phyloP scores from a whole-genome alignment of 192 early-diverging fungal species.

The Coemansia sp. region DNA sequence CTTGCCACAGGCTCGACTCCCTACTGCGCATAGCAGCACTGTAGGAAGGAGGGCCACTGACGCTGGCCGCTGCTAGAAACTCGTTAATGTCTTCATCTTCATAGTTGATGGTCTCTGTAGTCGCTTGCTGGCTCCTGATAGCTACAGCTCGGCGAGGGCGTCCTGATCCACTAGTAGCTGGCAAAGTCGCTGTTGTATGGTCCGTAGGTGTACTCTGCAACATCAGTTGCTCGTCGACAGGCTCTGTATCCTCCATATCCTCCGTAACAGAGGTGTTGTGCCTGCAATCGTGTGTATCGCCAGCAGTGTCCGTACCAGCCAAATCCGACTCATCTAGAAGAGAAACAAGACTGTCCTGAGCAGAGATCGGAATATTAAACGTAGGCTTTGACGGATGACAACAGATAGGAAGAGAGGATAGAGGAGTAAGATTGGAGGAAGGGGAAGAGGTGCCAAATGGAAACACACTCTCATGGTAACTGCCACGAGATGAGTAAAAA shows the following conservation, averaged over 20 bases:
- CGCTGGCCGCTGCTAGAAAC: not conserved
- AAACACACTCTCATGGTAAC: not conserved
- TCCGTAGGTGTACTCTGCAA: not conserved
- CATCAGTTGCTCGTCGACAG: not conserved
- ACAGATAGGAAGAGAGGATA: not conserved
- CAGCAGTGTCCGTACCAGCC: not conserved
- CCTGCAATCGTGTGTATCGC: not conserved
- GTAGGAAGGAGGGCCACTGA: slow-evolving; percentile 1
- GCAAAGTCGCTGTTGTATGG: not conserved
- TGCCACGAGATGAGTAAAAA: not conserved
- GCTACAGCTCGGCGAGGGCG: not conserved
- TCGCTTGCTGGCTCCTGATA: not conserved
- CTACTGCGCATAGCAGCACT: not conserved
- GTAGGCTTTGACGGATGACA: not conserved
- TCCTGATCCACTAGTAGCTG: not conserved
- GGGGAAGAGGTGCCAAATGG: not conserved
- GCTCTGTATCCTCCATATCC: not conserved
- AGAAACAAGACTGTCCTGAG: not conserved
- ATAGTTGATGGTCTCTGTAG: not conserved
- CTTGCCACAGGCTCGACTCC: slow-evolving; percentile 1
- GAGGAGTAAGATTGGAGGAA: not conserved
- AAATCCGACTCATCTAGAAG: not conserved
- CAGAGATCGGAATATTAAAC: not conserved
- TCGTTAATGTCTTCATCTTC: not conserved
- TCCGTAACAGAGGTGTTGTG: not conserved